A percentile compares a stretch with the other conserved stretches of the same genome.
phyloP scores from a whole-genome alignment of 2,329 filamentous ascomycete species.

The Dothistroma septosporum region DNA sequence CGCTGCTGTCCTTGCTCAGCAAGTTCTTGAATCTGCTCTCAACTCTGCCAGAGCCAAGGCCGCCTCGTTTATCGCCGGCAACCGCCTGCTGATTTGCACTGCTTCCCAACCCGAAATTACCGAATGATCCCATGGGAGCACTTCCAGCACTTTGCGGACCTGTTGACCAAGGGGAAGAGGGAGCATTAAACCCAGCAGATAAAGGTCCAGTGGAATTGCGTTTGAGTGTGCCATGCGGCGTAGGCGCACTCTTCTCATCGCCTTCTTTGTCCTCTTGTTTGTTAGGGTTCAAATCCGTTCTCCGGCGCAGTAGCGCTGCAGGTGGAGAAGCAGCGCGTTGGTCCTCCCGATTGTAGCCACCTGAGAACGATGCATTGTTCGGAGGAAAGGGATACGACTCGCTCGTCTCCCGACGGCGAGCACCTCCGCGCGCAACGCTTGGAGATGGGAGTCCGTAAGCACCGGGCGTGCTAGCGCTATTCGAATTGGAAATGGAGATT shows the following conservation, averaged over 20 bases:
- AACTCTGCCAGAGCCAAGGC: constrained; percentile 62
- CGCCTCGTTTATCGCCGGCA: constrained; percentile 65
- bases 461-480: constrained; percentile 56
- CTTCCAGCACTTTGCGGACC: constrained; percentile 58
- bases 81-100: constrained; percentile 43
- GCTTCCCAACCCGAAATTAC: constrained; percentile 70
- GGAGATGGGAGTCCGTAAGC: constrained; percentile 71
- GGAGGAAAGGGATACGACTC: constrained; percentile 57
- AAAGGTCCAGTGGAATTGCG: constrained; percentile 54
- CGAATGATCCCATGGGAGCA: constrained; percentile 78
- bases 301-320: constrained; percentile 56
- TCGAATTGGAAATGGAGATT: constrained; percentile 75
- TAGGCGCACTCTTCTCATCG: constrained; percentile 36
- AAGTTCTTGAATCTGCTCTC: constrained; percentile 84
- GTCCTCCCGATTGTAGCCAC: constrained; percentile 57
- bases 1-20: constrained; percentile 71
- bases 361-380: constrained; percentile 57
- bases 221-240: constrained; percentile 53
- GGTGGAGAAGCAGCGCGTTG: constrained; percentile 57
- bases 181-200: constrained; percentile 45
- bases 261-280: constrained; percentile 30
- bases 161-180: constrained; percentile 57
- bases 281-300: constrained; percentile 55
- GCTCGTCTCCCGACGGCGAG: constrained; percentile 80
- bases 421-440: constrained; percentile 62